A percentile compares a stretch with the other conserved stretches of the same genome.
These are phyloP conservation scores for Ricinus communis DNA, from an alignment of 345 rosid species.

Conservation along the genomic window DNA sequence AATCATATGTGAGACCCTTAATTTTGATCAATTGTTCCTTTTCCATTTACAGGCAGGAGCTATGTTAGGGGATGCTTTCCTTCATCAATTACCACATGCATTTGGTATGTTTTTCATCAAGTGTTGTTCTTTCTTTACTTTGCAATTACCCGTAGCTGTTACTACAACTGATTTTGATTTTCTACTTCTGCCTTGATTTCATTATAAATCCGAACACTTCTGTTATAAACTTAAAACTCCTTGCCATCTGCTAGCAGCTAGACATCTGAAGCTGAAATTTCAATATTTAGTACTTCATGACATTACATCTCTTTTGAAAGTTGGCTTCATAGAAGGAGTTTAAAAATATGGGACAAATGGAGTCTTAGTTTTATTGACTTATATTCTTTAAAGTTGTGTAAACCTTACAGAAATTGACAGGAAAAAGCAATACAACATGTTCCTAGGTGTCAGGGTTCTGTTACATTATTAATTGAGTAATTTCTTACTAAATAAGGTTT, in stretches of 20 bases:
- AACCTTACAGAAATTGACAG: background rate
- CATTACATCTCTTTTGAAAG: too few relatives aligned
- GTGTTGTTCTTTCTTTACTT: background rate
- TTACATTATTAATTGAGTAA: constrained; percentile 5
- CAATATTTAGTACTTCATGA: too few relatives aligned
- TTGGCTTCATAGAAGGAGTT: too few relatives aligned
- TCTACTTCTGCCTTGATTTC: too few relatives aligned
- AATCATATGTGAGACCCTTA: constrained; percentile 3
- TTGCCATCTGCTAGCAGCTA: too few relatives aligned
- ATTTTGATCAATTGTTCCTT: constrained; percentile 13
- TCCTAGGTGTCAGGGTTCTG: background rate
- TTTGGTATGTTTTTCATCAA: constrained; percentile 60
- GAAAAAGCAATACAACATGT: background rate
- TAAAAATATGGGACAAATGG: too few relatives aligned
- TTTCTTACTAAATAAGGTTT: constrained; percentile 13
- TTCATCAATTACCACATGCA: constrained; percentile 97
- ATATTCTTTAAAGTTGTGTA: background rate
- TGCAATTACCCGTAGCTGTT: background rate
- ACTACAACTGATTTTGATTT: background rate
- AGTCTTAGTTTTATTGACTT: background rate
- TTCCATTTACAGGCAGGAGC: constrained; percentile 80
- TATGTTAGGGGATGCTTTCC: constrained; percentile 99
- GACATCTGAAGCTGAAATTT: too few relatives aligned
- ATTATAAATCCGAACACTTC: too few relatives aligned
- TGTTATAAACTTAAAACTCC: too few relatives aligned